phyloP scores from a whole-genome alignment of 164 flowering plant species.

The Magnolia changhungtana region DNA sequence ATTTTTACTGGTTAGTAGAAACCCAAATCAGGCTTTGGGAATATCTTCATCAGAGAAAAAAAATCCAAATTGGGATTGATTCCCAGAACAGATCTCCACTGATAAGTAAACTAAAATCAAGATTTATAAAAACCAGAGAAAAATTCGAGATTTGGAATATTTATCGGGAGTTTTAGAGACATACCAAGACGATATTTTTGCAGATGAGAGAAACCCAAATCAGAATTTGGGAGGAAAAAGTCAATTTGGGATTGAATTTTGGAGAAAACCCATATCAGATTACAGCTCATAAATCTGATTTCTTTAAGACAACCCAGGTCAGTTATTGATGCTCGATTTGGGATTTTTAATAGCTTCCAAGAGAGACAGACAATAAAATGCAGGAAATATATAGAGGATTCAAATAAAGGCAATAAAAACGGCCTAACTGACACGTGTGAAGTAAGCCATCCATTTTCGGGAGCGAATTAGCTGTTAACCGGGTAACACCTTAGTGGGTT shows the following conservation, averaged over 20 bases:
- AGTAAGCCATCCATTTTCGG: too few relatives aligned
- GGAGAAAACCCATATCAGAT: constrained; percentile 6
- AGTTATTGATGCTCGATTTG: neutral
- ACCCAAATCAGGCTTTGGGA: constrained; percentile 1
- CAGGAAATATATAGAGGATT: too few relatives aligned
- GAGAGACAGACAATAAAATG: too few relatives aligned
- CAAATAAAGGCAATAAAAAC: too few relatives aligned
- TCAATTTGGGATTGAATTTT: neutral
- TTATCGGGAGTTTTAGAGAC: neutral
- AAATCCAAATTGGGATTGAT: neutral
- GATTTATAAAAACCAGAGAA: neutral
- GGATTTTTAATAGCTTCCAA: too few relatives aligned
- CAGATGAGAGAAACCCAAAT: neutral
- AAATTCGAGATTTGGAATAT: neutral
- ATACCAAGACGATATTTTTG: neutral
- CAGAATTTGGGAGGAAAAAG: neutral
- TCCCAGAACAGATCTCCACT: too few relatives aligned
- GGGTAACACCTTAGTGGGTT: too few relatives aligned
- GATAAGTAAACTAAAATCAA: neutral
- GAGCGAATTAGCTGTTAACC: too few relatives aligned
- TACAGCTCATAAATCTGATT: neutral
- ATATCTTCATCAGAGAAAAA: neutral
- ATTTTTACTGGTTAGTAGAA: neutral
- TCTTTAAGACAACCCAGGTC: neutral
- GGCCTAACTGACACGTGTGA: too few relatives aligned